Evolutionary conservation across 1,284 basidiomycete species (phyloP), one percentile per base, ranked within the genome.

Genomic region (Ganoderma lucidum): DNA sequence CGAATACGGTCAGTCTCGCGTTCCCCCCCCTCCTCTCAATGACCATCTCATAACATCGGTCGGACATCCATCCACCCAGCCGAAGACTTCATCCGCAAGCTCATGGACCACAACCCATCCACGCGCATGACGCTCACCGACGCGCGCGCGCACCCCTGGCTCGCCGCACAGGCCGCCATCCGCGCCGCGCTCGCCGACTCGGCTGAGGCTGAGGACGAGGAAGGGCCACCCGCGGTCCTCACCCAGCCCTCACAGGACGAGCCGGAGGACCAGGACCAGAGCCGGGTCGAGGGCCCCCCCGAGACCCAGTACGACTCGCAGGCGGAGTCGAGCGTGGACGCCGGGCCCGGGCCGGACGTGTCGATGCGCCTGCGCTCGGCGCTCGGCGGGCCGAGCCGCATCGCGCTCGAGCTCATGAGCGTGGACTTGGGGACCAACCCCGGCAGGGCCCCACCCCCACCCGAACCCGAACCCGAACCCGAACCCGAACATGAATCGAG

Each of bases 141-240:
- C 6, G 91, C 92, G 0, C 83, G 90, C 3, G 44, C 79, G 0
- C 92, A 95, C 72, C 84, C 86, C 0, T 95, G 93, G 93, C 83
- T 97, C 5, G 68, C 60, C 37, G 17, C 30, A 4, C 65, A 42
- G 8, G n/a, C 45, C n/a, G 58, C 59, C 23, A 12, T 35, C 39
- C 39, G 35, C 15, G 10, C 58, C 6, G 28, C 30, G 2, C 9
- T 42, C 37, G 1, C 19, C 45, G 23, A 23, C 45, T 23, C 42
- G 62, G 62, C 5, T 14, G 30, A 28, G 6, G 48, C 12, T 9
- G 23, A 28, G 23, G 12, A 48, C 17, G 44, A 23, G 23, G 45
- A 48, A 12, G n/a, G n/a, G 42, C 15, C 2, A 4, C 55, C 55
- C 14, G 32, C 39, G 14, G 35, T 55, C 19, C 28, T 5, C 28